Percentiles rank a stretch among this genome's conserved stretches.
phyloP scores from a whole-genome alignment of 2,329 filamentous ascomycete genomes.

The Colletotrichum lini region DNA sequence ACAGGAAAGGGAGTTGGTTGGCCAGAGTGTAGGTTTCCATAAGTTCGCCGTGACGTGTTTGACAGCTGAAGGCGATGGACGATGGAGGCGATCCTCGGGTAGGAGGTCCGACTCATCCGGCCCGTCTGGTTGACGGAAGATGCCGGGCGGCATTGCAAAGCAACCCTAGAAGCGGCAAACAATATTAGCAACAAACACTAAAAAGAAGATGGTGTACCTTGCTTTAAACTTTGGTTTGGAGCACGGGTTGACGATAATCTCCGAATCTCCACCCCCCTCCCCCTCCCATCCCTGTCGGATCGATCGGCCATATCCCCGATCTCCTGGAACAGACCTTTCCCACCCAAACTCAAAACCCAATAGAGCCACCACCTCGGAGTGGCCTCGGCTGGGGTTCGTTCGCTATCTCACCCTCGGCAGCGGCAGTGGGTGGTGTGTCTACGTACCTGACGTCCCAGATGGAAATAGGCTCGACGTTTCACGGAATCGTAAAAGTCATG shows the following conservation, averaged over 20 bases:
- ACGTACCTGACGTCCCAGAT: background rate
- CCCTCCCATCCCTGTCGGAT: background rate
- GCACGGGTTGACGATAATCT: background rate
- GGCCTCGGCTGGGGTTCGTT: too few relatives aligned
- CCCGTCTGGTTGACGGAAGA: slow-evolving; percentile 2
- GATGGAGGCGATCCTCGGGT: background rate
- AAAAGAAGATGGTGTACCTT: background rate
- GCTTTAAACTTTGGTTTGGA: background rate
- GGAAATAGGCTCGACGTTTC: background rate
- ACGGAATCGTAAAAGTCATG: background rate
- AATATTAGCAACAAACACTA: background rate
- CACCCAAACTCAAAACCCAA: too few relatives aligned
- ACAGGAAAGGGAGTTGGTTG: background rate
- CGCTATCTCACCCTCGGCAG: too few relatives aligned
- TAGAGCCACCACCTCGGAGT: too few relatives aligned
- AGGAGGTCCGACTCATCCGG: background rate
- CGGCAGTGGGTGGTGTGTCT: too few relatives aligned
- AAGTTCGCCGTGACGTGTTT: slow-evolving; percentile 7
- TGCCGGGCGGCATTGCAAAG: too few relatives aligned
- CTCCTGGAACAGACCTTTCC: too few relatives aligned
- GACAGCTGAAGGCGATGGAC: background rate
- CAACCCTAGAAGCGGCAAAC: too few relatives aligned
- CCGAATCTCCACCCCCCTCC: too few relatives aligned
- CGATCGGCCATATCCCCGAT: background rate
- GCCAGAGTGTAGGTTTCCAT: background rate